phyloP scores from a whole-genome alignment of 768 basidiomycete genomes.

The Crassisporium funariophilum region DNA sequence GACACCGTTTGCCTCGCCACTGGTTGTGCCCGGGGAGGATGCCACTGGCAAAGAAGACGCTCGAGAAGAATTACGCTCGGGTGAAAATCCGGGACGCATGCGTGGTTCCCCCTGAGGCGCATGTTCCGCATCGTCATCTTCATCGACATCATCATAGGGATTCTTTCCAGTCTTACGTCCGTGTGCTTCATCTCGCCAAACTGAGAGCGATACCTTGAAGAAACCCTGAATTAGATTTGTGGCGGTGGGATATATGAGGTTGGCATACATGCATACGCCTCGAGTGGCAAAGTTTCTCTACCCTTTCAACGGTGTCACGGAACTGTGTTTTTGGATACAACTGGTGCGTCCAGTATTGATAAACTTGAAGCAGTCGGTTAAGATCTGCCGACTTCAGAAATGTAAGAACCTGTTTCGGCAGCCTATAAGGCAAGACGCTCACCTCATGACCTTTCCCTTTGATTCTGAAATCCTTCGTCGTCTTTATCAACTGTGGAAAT shows the following conservation, averaged over 20 bases:
- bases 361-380: conserved; percentile 74
- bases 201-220: conserved; percentile 64
- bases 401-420: not conserved
- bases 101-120: too few relatives aligned
- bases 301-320: conserved; percentile 77
- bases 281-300: conserved; percentile 89
- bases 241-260: not conserved
- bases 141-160: conserved; percentile 20
- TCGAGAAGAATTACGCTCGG: conserved; percentile 24
- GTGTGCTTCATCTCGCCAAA: conserved; percentile 74
- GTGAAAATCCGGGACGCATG: too few relatives aligned
- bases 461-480: conserved; percentile 75
- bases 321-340: conserved; percentile 91
- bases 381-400: conserved; percentile 72
- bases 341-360: conserved; percentile 94
- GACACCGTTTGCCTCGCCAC: conserved; percentile 1
- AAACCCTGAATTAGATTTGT: conserved; percentile 4
- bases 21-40: not conserved
- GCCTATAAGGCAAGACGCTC: conserved; percentile 15
- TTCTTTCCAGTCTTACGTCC: conserved; percentile 24
- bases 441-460: conserved; percentile 96
- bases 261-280: conserved; percentile 79
- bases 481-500: conserved; percentile 77
- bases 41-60: not conserved
- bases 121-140: too few relatives aligned